A percentile compares a stretch with the other conserved stretches of the same genome.
Evolutionary conservation across 306 rosid species (phyloP).

Genomic region (Malus sieversii): DNA sequence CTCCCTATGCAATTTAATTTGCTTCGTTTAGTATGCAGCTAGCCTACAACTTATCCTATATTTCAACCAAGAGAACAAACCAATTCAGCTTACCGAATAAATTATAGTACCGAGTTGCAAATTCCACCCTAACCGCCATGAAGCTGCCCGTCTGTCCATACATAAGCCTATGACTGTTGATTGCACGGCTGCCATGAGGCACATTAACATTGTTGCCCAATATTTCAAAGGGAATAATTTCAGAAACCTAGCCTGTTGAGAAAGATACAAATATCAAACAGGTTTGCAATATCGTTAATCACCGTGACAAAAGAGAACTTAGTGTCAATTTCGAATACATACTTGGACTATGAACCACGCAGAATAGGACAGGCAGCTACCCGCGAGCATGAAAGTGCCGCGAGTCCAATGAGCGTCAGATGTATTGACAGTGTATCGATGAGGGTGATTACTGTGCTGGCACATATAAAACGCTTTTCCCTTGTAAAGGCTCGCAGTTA

Average conservation of each 20-base stretch:
- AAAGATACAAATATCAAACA: background rate
- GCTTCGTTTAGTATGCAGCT: too few species aligned
- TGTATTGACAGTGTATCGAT: background rate
- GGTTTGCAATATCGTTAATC: too few species aligned
- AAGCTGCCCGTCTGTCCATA: slow-evolving; percentile 25
- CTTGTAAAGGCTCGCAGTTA: slow-evolving; percentile 31
- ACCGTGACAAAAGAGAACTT: too few species aligned
- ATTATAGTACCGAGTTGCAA: slow-evolving; percentile 50
- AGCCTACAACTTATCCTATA: background rate
- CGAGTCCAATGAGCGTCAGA: slow-evolving; percentile 31
- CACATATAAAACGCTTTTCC: slow-evolving; percentile 39
- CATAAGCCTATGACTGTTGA: slow-evolving; percentile 31
- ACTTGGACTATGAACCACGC: slow-evolving; percentile 56
- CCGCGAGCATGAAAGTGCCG: slow-evolving; percentile 46
- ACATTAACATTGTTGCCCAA: slow-evolving; percentile 44
- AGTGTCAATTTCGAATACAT: background rate
- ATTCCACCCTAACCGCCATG: slow-evolving; percentile 58
- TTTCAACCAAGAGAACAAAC: background rate
- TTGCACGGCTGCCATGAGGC: slow-evolving; percentile 48
- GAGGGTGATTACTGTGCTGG: slow-evolving; percentile 17
- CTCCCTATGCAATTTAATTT: slow-evolving; percentile 28
- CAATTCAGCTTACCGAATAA: slow-evolving; percentile 42
- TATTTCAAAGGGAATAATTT: slow-evolving; percentile 46
- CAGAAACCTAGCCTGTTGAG: slow-evolving; percentile 38
- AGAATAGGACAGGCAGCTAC: slow-evolving; percentile 41